Evolutionary conservation across 257 asterid species (phyloP).

Genomic region (Forsythia suspensa): DNA sequence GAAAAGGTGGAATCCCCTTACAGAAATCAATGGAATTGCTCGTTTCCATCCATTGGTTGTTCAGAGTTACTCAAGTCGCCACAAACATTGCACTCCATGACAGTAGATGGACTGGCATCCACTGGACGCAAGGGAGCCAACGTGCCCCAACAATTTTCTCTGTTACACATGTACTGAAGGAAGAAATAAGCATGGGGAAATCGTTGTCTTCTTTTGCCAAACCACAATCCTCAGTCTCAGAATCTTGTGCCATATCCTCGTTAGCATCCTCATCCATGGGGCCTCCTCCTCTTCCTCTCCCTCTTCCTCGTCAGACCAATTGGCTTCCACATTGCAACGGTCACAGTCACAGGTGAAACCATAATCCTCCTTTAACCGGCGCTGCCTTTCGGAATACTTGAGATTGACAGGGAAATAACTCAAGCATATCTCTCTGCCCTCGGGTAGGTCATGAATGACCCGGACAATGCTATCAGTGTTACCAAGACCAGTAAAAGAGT

Average conservation of each 20-base stretch:
- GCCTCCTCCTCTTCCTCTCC: slow-evolving; percentile 42
- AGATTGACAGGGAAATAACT: slow-evolving; percentile 91
- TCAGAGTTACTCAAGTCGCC: slow-evolving; percentile 60
- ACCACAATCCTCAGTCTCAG: slow-evolving; percentile 31
- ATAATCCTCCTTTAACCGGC: slow-evolving; percentile 79
- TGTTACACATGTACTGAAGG: slow-evolving; percentile 72
- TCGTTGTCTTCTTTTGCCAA: slow-evolving; percentile 38
- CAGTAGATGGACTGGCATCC: slow-evolving; percentile 37
- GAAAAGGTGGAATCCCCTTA: background rate
- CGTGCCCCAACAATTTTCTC: slow-evolving; percentile 80
- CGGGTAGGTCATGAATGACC: slow-evolving; percentile 73
- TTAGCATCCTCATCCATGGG: slow-evolving; percentile 54
- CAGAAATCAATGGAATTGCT: slow-evolving; percentile 22
- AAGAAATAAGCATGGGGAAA: slow-evolving; percentile 90
- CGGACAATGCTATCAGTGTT: slow-evolving; percentile 68
- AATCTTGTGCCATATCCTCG: slow-evolving; percentile 34
- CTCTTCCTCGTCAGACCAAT: slow-evolving; percentile 82
- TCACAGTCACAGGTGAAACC: slow-evolving; percentile 83
- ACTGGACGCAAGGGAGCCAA: slow-evolving; percentile 81
- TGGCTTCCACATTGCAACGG: slow-evolving; percentile 91
- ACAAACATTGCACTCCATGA: slow-evolving; percentile 91
- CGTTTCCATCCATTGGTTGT: slow-evolving; percentile 24
- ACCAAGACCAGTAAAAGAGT: slow-evolving; percentile 28
- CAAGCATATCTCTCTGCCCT: slow-evolving; percentile 75
- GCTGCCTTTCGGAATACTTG: slow-evolving; percentile 75